Base-by-base conservation (phyloP, 495 filamentous ascomycete genomes). In the Penicillium fimorum region DNA sequence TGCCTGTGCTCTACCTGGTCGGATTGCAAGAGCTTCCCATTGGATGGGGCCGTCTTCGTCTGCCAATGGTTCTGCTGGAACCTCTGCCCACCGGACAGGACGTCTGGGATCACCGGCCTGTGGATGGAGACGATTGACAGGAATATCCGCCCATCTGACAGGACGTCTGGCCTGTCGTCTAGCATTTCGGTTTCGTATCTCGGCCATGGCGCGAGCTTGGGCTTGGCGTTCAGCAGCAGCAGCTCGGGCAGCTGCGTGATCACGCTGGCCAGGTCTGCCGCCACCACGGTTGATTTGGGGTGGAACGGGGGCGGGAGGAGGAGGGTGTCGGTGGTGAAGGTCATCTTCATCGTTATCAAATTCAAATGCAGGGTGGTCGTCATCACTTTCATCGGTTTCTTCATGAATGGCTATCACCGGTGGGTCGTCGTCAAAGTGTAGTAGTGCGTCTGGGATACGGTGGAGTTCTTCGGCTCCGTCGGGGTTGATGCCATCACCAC, bases 401-500 rank as follows among this genome's bases (percentile, higher is more conserved):
- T 45, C 52, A 10, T 30, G 51, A 20, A 54, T 47, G 5, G 25
- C 33, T 12, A 37, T 22, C 5, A 17, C 30, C 29, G 30, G 47
- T 25, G 41, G 20, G n/a, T 69, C 66, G 25, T 76, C 75, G 20
- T 79, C 76, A 30, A 74, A 72, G 10, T 71, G 59, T 1, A 72
- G 40, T 4, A 77, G 46, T 15, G 68, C 64, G 11, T 69, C 66
- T 18, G 76, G 76, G 20, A 76, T 67, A 18, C 60, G 73, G 57
- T 79, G 76, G 1, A 79, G 58, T 20, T 66, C 73, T 52, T 75
- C 76, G 5, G 73, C 72, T 1, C 76, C 76, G 43, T 75, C 73
- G 0, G 76, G 76, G 44, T 79, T 56, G 38, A 75, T 55, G 17
- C 89, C 89, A 66, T 96, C 93, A 0, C 91, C 91, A 22, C 79